Evolutionary conservation across 129 eudicot species (phyloP), one percentile per base, ranked within the genome.

Genomic region (Flaveria brownii): DNA sequence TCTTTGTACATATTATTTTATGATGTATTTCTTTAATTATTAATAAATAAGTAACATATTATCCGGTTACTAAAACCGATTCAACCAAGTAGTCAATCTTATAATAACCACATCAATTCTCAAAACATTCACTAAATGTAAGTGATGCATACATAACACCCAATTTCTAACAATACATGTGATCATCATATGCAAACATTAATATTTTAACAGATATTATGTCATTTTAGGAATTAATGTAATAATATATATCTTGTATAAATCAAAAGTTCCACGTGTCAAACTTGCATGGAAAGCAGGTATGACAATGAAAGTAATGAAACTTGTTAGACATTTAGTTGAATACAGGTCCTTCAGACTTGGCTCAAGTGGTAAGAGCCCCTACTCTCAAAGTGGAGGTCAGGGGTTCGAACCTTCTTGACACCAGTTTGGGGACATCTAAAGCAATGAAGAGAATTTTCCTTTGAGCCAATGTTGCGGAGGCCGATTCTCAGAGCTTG

Each of bases 221-320:
- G 79, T 66, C 71, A 72, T 65, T 64, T 73, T 65, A 51, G 23
- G 78, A 52, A 65, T 25, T 57, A 50, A 12, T 73, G 8, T 30
- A 63, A 67, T 7, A 59, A 30, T 33, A 59, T 71, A 30, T 33
- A 59, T 71, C 55, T 23, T 60, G 33, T 74, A 36, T 36, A 5
- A 46, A 43, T 22, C 66, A 73, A 46, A 66, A 16, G 16, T 16
- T 73, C 64, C 84, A 80, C 75, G 11, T 80, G 84, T 74, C 80
- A 43, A 74, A 43, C 56, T 56, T 45, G 46, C 70, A 80, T 73
- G 84, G 74, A 74, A 80, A 80, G n/a, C 50, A 66, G 84, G 76
- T 59, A 56, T 80, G 84, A 80, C 79, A 74, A 74, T 74, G 84
- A 80, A 80, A 80, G 80, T 67, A 74, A 74, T 74, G 84, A 80